These are phyloP conservation scores for Myriosclerotinia duriaeana DNA, from an alignment of 2,329 filamentous ascomycete species.

Conservation along the genomic window DNA sequence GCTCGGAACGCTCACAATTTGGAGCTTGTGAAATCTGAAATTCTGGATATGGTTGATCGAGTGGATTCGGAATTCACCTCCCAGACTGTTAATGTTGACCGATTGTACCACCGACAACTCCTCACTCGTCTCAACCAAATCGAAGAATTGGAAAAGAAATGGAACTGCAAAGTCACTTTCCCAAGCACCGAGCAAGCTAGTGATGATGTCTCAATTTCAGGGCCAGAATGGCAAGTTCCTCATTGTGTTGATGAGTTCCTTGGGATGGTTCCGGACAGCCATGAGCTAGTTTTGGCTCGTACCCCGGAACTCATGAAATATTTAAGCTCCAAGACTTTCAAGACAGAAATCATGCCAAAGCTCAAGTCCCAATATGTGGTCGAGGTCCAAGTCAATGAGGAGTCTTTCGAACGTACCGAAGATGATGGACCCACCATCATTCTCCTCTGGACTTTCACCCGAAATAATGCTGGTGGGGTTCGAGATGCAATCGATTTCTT, in stretches of 20 bases:
- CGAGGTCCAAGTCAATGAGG: constrained; percentile 72
- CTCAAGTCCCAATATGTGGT: constrained; percentile 91
- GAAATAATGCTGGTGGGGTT: constrained; percentile 93
- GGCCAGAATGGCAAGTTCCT: constrained; percentile 96
- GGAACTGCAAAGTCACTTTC: constrained; percentile 99
- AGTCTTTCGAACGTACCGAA: constrained; percentile 57
- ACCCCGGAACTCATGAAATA: constrained; percentile 75
- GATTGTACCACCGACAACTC: constrained; percentile 91
- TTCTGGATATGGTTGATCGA: constrained; percentile 95
- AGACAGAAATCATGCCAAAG: constrained; percentile 75
- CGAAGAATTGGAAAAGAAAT: constrained; percentile 95
- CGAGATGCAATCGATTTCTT: constrained; percentile 96
- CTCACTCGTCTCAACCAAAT: constrained; percentile 85
- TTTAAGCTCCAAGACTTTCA: constrained; percentile 78
- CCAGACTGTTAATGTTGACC: constrained; percentile 89
- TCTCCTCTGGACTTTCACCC: constrained; percentile 80
- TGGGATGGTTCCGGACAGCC: constrained; percentile 95
- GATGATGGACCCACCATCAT: constrained; percentile 59
- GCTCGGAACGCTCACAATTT: constrained; percentile 95
- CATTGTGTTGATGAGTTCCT: constrained; percentile 94
- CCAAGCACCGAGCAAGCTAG: constrained; percentile 96
- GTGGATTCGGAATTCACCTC: constrained; percentile 91
- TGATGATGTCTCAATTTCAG: constrained; percentile 92
- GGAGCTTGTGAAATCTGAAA: constrained; percentile 97
- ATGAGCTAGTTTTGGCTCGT: constrained; percentile 82